Conservation (phyloP, 306 rosid genomes). For the Trichosanthes truncata region DNA sequence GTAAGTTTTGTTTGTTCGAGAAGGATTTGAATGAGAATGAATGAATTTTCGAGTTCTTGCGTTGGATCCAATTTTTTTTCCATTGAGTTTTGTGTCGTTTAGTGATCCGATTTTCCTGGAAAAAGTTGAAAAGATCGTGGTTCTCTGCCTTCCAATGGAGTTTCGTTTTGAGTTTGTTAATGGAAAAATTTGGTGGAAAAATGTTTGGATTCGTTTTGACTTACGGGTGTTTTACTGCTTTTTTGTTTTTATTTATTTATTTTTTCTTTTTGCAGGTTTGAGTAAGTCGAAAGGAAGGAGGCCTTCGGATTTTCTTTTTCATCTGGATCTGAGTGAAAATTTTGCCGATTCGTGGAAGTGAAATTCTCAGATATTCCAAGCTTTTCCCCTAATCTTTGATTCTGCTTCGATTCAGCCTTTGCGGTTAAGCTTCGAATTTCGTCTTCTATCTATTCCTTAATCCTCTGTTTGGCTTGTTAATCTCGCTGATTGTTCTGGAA, state of each 20-base stretch:
- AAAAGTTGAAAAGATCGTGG: background rate
- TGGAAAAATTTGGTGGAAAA: background rate
- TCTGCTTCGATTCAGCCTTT: background rate
- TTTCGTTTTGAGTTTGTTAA: background rate
- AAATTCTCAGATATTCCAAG: slow-evolving; percentile 6
- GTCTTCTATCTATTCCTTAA: background rate
- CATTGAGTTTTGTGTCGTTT: background rate
- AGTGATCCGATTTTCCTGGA: slow-evolving; percentile 2
- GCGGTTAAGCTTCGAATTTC: slow-evolving; percentile 5
- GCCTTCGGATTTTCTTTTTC: background rate
- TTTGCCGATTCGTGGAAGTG: background rate
- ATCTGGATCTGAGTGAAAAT: background rate
- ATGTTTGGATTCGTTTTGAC: background rate
- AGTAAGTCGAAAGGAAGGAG: background rate
- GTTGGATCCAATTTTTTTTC: background rate
- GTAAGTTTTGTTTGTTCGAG: background rate
- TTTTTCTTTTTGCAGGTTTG: background rate
- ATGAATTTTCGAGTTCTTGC: background rate
- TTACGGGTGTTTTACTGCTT: background rate
- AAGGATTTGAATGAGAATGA: background rate
- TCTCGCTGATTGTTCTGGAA: background rate
- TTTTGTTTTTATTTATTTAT: background rate
- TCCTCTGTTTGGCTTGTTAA: background rate
- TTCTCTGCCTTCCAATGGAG: background rate
- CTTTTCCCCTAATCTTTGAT: background rate